Evolutionary conservation across 768 basidiomycete genomes (phyloP).

Genomic region (Psilocybe subaeruginosa): DNA sequence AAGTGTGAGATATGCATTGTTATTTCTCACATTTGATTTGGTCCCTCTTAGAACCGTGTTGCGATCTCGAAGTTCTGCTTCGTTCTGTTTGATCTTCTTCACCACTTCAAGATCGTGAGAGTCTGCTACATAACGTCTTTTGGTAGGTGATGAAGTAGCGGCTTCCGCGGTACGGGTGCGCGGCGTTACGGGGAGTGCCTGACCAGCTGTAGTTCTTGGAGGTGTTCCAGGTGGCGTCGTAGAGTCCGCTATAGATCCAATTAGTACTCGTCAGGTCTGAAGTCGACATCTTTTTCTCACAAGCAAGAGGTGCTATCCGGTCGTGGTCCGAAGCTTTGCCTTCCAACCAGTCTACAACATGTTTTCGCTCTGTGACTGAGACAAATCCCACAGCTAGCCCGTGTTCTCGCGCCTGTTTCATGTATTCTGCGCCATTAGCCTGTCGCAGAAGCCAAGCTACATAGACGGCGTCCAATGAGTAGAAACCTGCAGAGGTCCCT

Average conservation of each 20-base stretch:
- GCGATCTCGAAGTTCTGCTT: slow-evolving; percentile 82
- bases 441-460: slow-evolving; percentile 83
- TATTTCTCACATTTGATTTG: slow-evolving; percentile 74
- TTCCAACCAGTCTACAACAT: slow-evolving; percentile 85
- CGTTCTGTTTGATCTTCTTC: slow-evolving; percentile 77
- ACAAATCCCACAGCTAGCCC: slow-evolving; percentile 79
- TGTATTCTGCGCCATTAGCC: slow-evolving; percentile 81
- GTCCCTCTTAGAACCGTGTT: slow-evolving; percentile 82
- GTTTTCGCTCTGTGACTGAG: slow-evolving; percentile 85
- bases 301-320: slow-evolving; percentile 49
- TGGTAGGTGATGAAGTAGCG: slow-evolving; percentile 52
- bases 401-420: slow-evolving; percentile 79
- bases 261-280: neutral
- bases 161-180: slow-evolving; percentile 31
- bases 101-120: slow-evolving; percentile 80
- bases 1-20: neutral
- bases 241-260: slow-evolving; percentile 18
- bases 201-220: slow-evolving; percentile 30
- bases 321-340: slow-evolving; percentile 53
- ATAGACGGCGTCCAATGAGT: slow-evolving; percentile 80
- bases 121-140: slow-evolving; percentile 82
- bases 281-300: slow-evolving; percentile 31
- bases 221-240: slow-evolving; percentile 61
- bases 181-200: slow-evolving; percentile 30
- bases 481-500: slow-evolving; percentile 63